Evolutionary conservation across 2,329 filamentous ascomycete genomes (phyloP), one percentile per base, ranked within the genome.

Genomic region (Aspergillus sojae): DNA sequence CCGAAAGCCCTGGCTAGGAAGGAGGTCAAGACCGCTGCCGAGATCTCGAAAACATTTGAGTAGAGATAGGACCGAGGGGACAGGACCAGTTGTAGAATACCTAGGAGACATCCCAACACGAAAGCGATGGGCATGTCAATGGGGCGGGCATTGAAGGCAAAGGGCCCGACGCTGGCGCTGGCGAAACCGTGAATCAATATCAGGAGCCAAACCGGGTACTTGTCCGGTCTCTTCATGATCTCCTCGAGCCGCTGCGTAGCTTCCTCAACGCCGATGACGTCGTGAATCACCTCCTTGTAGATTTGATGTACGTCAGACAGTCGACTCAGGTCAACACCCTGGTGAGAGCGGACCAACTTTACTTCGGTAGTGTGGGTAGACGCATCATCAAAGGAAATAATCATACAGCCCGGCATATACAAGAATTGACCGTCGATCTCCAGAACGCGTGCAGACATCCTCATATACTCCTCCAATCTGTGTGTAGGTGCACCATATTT

Each of bases 381-480:
- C 5, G 74, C 68, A 60, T 84, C 81, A 57, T 88, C 94, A 73
- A 98, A 97, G 3, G 93, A 95, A 74, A 97, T 91, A 62, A 97
- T 91, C 94, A 97, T 98, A 73, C 92, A 96, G 0, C 92, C 92
- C 0, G 94, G 94, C 36, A 97, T 88, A 75, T 97, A 98, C 23
- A 97, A 80, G 71, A 96, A 97, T 73, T 96, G 93, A 16, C 91
- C 91, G 66, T 96, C 91, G 32, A 97, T 94, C 77, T 94, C 92
- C 48, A 98, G 85, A 2, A 96, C 91, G 7, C 92, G 87, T 2
- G 94, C 90, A 7, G 92, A 93, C 91, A 94, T 96, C 68, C 86
- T 89, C 87, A 98, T 90, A 77, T 97, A 97, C 75, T 97, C 83
- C 78, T 98, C 94, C 30, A 98, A 82, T 28, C 94, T 89, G 79